Percentiles rank a stretch among this genome's conserved stretches.
These are phyloP conservation scores for Dictyostelium intermedium DNA, from an alignment of 78 protist species.

Conservation along the genomic window DNA sequence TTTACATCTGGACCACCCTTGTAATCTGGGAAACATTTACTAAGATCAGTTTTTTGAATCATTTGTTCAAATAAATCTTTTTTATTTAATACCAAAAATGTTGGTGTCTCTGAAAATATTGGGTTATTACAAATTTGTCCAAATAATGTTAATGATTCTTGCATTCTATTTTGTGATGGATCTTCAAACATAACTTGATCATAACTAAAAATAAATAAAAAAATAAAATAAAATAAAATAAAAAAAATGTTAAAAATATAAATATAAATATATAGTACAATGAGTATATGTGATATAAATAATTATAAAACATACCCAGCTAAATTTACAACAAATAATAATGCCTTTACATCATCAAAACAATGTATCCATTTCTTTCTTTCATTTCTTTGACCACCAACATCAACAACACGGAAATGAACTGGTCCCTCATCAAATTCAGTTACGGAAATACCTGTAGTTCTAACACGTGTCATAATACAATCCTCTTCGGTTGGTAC, in stretches of 20 bases:
- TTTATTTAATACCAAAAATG: conserved; percentile 81
- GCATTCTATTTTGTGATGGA: conserved; percentile 82
- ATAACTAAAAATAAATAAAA: conserved; percentile 24
- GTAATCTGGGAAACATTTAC: conserved; percentile 83
- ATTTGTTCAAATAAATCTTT: conserved; percentile 79
- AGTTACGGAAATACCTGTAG: conserved; percentile 83
- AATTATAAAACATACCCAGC: conserved; percentile 83
- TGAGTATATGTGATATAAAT: too few species aligned
- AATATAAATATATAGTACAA: too few species aligned
- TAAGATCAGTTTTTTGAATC: conserved; percentile 71
- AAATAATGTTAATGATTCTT: conserved; percentile 79
- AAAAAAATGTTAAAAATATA: background rate
- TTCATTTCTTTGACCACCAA: conserved; percentile 86
- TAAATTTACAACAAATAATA: conserved; percentile 72
- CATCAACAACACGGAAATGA: conserved; percentile 84
- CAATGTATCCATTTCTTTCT: conserved; percentile 87
- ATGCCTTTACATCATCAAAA: conserved; percentile 84
- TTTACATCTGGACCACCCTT: conserved; percentile 74
- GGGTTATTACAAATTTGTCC: conserved; percentile 77
- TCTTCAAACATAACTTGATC: conserved; percentile 87
- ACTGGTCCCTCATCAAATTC: conserved; percentile 85
- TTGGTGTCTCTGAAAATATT: conserved; percentile 68
- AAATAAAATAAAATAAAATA: background rate
- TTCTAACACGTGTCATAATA: conserved; percentile 82
- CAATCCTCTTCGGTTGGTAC: conserved; percentile 86